These are phyloP conservation scores for Rhodomyrtus psidioides DNA, from an alignment of 441 rosid species.

Conservation along the genomic window DNA sequence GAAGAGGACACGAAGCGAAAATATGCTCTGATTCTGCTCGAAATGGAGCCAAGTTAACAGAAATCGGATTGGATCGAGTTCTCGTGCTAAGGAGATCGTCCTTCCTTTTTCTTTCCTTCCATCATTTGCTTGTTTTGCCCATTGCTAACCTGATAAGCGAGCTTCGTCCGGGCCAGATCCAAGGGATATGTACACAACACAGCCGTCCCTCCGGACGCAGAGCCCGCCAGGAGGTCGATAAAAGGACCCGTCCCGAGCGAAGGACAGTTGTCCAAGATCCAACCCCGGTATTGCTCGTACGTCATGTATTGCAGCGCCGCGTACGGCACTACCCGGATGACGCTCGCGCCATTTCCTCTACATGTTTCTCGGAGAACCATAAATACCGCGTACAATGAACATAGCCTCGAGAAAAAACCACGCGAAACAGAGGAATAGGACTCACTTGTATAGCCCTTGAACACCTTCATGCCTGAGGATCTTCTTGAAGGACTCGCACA, in stretches of 20 bases:
- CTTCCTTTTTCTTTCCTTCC: not conserved
- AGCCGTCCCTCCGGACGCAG: conserved; percentile 93
- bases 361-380: not conserved
- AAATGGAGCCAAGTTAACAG: not conserved
- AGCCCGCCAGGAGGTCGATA: conserved; percentile 87
- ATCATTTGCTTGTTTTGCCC: not conserved
- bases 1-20: not conserved
- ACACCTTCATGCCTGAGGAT: conserved; percentile 72
- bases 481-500: conserved; percentile 62
- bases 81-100: not conserved
- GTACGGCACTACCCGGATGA: conserved; percentile 80
- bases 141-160: conserved; percentile 79
- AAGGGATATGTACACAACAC: conserved; percentile 92
- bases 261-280: conserved; percentile 64
- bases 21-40: not conserved
- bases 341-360: conserved; percentile 94
- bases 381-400: conserved; percentile 1
- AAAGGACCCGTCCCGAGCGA: conserved; percentile 78
- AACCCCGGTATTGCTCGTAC: conserved; percentile 81
- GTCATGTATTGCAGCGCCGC: conserved; percentile 95
- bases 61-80: not conserved
- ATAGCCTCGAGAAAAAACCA: not conserved
- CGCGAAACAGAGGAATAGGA: not conserved
- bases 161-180: conserved; percentile 93
- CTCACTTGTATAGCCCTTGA: conserved; percentile 82